Base-by-base conservation (phyloP, 495 filamentous ascomycete species). In the Neurospora sp. region DNA sequence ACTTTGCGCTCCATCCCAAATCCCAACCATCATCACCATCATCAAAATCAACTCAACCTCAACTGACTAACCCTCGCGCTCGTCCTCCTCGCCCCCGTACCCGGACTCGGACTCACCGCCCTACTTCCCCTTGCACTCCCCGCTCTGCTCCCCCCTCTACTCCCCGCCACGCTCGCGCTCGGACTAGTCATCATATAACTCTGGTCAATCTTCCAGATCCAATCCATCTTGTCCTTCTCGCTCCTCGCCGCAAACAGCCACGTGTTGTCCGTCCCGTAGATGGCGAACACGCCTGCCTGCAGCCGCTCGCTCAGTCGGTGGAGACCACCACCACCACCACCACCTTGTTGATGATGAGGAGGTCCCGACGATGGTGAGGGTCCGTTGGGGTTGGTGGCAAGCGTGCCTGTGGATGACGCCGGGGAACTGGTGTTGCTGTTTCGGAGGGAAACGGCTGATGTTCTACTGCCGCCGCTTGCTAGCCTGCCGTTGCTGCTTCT, bases 211-310 rank as follows among this genome's bases (percentile, higher is more conserved):
- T 89, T 90, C 76, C 93, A 84, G 76, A 98, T 96, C 96, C 96
- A 99, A 78, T 98, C 94, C 35, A 93, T 89, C 84, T 96, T 97
- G 78, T 97, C 93, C 16, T 89, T 84, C 83, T 97, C 94, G 72
- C 88, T 93, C 69, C 93, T 85, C 59, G 93, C 92, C 35, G 93
- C 93, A 82, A 99, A 98, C 70, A 99, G 85, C 88, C 92, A 99
- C 44, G 94, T 96, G 77, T 97, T 97, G 77, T 95, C 89, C 74
- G 90, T 91, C 44, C 93, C 95, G 79, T 97, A 98, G 69, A 99
- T 89, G 14, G 96, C 96, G 85, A 95, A 99, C 44, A 98, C 90
- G 76, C 91, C 91, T 40, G 89, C 87, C 72, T 86, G 83, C 83
- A 88, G 70, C 85, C 87, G 78, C 80, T 89, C 76, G 83, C 82